Base-by-base conservation (phyloP, 177 flowering plant species). In the Tripterygium wilfordii region DNA sequence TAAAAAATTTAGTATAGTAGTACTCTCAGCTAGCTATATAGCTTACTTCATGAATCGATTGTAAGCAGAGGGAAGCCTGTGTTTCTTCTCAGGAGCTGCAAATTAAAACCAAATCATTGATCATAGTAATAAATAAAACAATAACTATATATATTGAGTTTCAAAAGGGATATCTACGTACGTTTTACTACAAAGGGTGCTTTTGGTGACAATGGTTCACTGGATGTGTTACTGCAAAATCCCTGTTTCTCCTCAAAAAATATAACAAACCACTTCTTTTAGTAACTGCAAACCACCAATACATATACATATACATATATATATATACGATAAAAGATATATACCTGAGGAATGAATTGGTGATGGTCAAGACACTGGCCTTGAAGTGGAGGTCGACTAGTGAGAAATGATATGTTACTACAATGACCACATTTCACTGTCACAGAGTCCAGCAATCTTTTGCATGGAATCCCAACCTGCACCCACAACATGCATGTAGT, bases 371-470 rank as follows among this genome's bases (percentile, higher is more conserved):
- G 64, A 49, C 69, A 63, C 33, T 74, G 88, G 46, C 58, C 74
- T 65, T 75, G 85, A 5, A 62, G 49, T 12, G 78, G 74, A 57
- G 87, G 75, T 57, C 82, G 77, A 12, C 81, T 73, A 71, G 65
- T 80, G 2, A 87, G 83, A 43, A 77, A 85, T 14, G 91, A 87
- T 47, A 87, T 74, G 49, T 79, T 84, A 37, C 85, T 68, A 59
- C 98, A 87, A 31, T 85, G 96, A 3, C 98, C 98, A 47, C 98
- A 90, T 62, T 90, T 90, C 60, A 90, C 96, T 15, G 91, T 90
- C 71, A 87, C 89, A 1, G 89, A 80, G 10, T 87, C 96, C 66
- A 83, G 31, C 62, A 74, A 29, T 60, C 84, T 56, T 64, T 70
- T 85, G 81, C 71, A 72, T 68, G 97, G 97, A 32, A 90, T 74